Percentiles rank a stretch among this genome's conserved stretches.
Conservation (phyloP, 1,284 basidiomycete species). For the Fistulina hepatica region DNA sequence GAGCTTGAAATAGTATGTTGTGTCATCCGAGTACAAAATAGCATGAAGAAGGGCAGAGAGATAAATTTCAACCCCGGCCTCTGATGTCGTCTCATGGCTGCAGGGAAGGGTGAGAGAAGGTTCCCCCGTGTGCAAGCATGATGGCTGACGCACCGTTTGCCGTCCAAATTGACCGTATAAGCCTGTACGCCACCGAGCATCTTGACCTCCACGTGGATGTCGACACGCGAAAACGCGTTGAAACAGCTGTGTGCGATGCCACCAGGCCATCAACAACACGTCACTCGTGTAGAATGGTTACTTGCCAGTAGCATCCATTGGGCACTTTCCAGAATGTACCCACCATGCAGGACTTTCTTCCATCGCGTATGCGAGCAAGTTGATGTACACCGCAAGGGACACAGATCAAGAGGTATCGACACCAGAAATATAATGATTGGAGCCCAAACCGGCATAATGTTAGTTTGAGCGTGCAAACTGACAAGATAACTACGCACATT, state of each 20-base stretch:
- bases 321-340: conserved; percentile 84
- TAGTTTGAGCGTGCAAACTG: conserved; percentile 9
- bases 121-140: neutral
- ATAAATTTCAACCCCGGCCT: conserved; percentile 97
- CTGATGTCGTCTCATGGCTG: conserved; percentile 85
- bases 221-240: conserved; percentile 96
- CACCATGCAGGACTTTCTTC: conserved; percentile 93
- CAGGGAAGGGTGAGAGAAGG: neutral
- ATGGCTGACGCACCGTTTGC: conserved; percentile 64
- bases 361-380: conserved; percentile 91
- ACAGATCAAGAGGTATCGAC: conserved; percentile 97
- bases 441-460: conserved; percentile 55
- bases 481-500: conserved; percentile 71
- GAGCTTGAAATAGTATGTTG: conserved; percentile 83
- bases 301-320: conserved; percentile 89
- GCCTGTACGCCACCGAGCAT: conserved; percentile 96
- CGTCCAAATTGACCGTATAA: conserved; percentile 88
- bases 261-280: too few relatives aligned
- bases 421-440: conserved; percentile 92
- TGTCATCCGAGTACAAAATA: conserved; percentile 93
- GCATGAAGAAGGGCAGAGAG: conserved; percentile 86
- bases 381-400: conserved; percentile 95
- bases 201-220: conserved; percentile 95
- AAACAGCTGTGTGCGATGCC: conserved; percentile 82
- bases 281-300: conserved; percentile 10